Evolutionary conservation across 257 asterid genomes (phyloP), one percentile per base, ranked within the genome.

Genomic region (Solanum arcanum): DNA sequence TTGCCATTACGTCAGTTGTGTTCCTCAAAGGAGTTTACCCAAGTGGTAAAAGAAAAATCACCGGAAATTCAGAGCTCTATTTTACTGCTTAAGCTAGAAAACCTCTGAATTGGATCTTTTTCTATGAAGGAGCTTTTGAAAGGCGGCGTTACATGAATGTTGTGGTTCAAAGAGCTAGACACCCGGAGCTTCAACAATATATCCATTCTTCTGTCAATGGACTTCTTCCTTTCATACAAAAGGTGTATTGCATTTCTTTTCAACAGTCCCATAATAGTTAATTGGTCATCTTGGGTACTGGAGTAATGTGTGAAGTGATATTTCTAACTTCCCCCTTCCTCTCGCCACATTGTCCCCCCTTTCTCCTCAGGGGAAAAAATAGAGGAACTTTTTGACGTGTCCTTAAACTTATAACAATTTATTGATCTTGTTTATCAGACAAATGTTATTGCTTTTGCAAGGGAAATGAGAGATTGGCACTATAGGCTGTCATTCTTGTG

Each of bases 11-110:
- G 12, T 94, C 98, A 52, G 88, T 96, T 72, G 89, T 96, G 76
- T 95, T 95, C 88, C 95, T 96, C 86, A 95, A 94, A 93, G 98
- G 98, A 74, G 59, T 95, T 64, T 96, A 96, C 68, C 98, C 99
- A 84, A 91, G 89, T 80, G 99, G 98, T 95, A 90, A 87, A 49
- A 82, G 23, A 31, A 41, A 20, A 23, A 16, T 14, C 20, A 29
- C 49, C 72, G 7, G 35, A 25, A 41, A 62, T 23, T 23, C 69
- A 18, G 47, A 15, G 27, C 52, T 29, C 23, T 21, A 27, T 78
- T 21, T 49, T 76, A 8, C 44, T 27, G n/a, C 14, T 73, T 27
- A 83, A 49, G 60, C 6, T 86, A 59, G 47, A 42, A 25, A 72
- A 25, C 52, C 21, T 29, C 75, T 76, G 21, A 76, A 85, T 59